Evolutionary conservation across 495 filamentous ascomycete species (phyloP), one percentile per base, ranked within the genome.

Genomic region (Podospora appendiculata): DNA sequence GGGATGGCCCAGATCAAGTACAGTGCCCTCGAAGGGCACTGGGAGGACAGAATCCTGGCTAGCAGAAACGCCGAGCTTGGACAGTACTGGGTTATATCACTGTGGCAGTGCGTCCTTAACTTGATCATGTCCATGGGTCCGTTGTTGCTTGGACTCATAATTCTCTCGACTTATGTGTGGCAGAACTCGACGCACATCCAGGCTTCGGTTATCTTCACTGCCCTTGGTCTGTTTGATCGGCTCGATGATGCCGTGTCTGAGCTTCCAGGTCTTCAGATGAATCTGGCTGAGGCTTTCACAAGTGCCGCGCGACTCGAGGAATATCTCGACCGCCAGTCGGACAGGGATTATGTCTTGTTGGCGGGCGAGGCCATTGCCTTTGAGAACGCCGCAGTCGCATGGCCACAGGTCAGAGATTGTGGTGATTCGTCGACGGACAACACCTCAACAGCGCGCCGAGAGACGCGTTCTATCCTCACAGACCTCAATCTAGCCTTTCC

Each of bases 1-100:
- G 86, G 81, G 47, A 89, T 90, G 56, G 75, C 86, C 10, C 87
- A 89, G 60, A 84, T 90, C 61, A 87, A 88, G 52, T 58, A 84
- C 84, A 1, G 25, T n/a, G 86, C 85, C 4, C 60, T 86, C 8
- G 87, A 90, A 61, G 56, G 66, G 17, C 74, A 81, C 52, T 89
- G 86, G 85, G 75, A 87, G 60, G 65, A 71, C 12, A 80, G 78
- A 42, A 87, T 90, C 50, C 58, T 69, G 17, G 69, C 71, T 11
- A 75, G 75, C 25, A 75, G 87, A 52, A 69, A 74, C 7, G 71
- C 74, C 25, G 87, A 90, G 59, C 77, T 90, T 4, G 52, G 52
- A 1, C 74, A 76, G 1, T 71, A 82, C 48, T 83, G 84, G 78
- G 75, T 61, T 8, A 67, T 77, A 0, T 84, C 84, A 42, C 51